phyloP scores from a whole-genome alignment of 2,329 filamentous ascomycete genomes.

The Fusarium sp. region DNA sequence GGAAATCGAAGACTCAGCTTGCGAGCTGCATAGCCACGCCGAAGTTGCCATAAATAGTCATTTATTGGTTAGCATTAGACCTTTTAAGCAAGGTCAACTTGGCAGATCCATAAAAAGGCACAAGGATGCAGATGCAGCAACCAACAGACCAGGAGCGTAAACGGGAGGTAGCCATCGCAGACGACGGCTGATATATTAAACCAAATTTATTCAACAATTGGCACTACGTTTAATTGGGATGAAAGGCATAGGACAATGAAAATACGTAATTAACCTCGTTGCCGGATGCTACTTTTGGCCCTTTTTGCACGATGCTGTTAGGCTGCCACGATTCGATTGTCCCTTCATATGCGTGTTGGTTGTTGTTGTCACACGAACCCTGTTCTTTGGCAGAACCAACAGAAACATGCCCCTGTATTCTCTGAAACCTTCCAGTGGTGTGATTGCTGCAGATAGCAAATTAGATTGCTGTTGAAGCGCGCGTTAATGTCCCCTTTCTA shows the following conservation, averaged over 20 bases:
- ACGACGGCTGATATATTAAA: background rate
- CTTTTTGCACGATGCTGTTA: no score
- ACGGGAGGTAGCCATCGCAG: background rate
- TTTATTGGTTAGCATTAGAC: background rate
- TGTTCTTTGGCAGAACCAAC: background rate
- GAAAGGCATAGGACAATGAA: background rate
- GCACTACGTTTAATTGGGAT: background rate
- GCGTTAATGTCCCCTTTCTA: background rate
- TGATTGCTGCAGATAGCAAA: background rate
- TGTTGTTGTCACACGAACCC: background rate
- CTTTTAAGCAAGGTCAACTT: background rate
- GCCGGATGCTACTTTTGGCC: background rate
- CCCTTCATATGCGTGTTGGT: background rate
- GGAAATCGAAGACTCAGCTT: background rate
- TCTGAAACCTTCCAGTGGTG: background rate
- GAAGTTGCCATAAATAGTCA: background rate
- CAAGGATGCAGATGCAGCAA: background rate
- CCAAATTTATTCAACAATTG: background rate
- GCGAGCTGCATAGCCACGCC: background rate
- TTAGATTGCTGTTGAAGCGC: background rate
- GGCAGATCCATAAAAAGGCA: background rate
- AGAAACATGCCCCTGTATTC: background rate
- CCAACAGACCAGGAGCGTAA: background rate
- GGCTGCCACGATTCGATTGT: background rate
- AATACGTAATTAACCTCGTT: background rate